phyloP scores from a whole-genome alignment of 2,329 filamentous ascomycete genomes.

The Colletotrichum sp. region DNA sequence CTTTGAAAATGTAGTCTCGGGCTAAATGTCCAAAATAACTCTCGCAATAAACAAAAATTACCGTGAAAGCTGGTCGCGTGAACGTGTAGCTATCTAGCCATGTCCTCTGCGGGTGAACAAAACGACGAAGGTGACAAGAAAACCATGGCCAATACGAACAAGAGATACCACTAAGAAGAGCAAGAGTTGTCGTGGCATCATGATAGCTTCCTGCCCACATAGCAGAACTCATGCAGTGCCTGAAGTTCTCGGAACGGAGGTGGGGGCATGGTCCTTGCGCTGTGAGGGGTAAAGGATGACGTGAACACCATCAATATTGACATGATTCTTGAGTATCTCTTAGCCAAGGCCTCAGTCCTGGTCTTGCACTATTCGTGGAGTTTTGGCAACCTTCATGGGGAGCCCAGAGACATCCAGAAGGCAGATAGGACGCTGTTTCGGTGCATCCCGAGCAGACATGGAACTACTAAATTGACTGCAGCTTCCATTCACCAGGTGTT shows the following conservation, averaged over 20 bases:
- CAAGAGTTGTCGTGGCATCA: accelerated
- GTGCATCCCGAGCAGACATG: not conserved
- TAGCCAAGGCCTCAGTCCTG: not conserved
- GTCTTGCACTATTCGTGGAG: not conserved
- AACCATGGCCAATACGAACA: accelerated
- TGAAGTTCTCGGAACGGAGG: not conserved
- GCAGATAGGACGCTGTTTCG: not conserved
- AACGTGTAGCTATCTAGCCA: not conserved
- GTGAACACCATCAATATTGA: conserved; percentile 3
- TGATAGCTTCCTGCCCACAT: not conserved
- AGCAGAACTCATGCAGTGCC: not conserved
- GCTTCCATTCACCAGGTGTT: not conserved
- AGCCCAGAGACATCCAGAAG: not conserved
- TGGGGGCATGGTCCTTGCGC: conserved; percentile 1
- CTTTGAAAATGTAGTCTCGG: not conserved
- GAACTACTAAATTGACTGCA: not conserved
- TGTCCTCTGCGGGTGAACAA: not conserved
- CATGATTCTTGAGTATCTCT: not conserved
- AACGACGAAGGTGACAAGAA: not conserved
- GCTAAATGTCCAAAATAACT: not conserved
- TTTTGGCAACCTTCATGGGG: not conserved
- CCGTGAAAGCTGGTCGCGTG: not conserved
- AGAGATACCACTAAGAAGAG: accelerated
- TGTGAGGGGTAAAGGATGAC: conserved; percentile 24
- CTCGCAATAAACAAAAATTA: not conserved